These are phyloP conservation scores for Lentinus brumalis DNA, from an alignment of 768 basidiomycete species.

Conservation along the genomic window DNA sequence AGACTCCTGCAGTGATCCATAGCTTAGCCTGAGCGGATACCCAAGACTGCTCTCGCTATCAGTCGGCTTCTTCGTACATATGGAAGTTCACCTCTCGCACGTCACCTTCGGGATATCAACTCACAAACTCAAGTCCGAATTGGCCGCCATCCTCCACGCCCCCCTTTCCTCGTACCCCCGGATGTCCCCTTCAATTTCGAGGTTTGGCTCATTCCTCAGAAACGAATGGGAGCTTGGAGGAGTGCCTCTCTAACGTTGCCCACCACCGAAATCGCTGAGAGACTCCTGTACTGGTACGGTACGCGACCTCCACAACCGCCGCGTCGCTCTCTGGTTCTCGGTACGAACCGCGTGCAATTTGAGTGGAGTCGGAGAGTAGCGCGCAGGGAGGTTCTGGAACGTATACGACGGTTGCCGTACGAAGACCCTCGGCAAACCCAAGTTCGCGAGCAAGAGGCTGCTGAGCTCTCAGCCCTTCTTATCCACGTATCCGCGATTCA, in stretches of 20 bases:
- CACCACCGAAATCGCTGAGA: slow-evolving; percentile 36
- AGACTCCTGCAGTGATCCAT: too few species aligned
- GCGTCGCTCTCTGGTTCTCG: slow-evolving; percentile 16
- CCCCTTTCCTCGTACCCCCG: slow-evolving; percentile 36
- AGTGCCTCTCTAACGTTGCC: slow-evolving; percentile 52
- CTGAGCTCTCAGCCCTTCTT: slow-evolving; percentile 30
- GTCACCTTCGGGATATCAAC: slow-evolving; percentile 23
- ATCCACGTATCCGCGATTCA: slow-evolving; percentile 46
- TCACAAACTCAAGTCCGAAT: slow-evolving; percentile 26
- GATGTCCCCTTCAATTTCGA: slow-evolving; percentile 52
- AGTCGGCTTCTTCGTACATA: background rate
- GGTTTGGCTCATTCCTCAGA: slow-evolving; percentile 47
- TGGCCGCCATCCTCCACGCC: slow-evolving; percentile 51
- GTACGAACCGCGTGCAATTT: slow-evolving; percentile 39
- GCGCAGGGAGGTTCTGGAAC: slow-evolving; percentile 38
- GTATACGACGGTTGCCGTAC: slow-evolving; percentile 38
- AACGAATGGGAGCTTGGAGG: slow-evolving; percentile 10
- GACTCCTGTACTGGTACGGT: slow-evolving; percentile 48
- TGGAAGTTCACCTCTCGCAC: slow-evolving; percentile 38
- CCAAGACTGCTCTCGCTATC: background rate
- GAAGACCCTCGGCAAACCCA: slow-evolving; percentile 41
- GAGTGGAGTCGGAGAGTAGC: slow-evolving; percentile 16
- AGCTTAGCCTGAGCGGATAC: too few species aligned
- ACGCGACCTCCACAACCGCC: slow-evolving; percentile 14
- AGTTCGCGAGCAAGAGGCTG: slow-evolving; percentile 35